Conservation (phyloP, 208 protist genomes). For the Trypanosoma lewisi region DNA sequence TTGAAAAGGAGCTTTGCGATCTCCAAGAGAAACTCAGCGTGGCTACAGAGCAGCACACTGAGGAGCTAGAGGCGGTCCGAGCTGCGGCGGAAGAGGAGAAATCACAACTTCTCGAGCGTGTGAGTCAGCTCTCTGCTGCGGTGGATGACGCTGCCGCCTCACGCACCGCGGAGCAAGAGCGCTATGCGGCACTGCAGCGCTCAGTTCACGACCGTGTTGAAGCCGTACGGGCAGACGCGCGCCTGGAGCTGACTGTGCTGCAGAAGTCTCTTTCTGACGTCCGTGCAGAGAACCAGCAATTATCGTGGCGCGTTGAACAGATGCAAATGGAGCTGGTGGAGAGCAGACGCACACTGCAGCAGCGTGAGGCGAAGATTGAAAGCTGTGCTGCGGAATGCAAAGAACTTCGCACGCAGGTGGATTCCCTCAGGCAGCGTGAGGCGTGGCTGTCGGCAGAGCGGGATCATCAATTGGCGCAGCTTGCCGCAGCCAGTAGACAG, state of each 20-base stretch:
- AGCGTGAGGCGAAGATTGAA: slow-evolving; percentile 20
- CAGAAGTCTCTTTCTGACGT: slow-evolving; percentile 37
- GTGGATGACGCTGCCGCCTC: slow-evolving; percentile 25
- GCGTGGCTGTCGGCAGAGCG: slow-evolving; percentile 52
- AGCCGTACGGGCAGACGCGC: slow-evolving; percentile 34
- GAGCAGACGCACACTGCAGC: slow-evolving; percentile 9
- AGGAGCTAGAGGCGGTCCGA: slow-evolving; percentile 30
- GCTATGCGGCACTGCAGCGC: slow-evolving; percentile 32
- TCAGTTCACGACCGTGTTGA: slow-evolving; percentile 42
- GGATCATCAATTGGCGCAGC: slow-evolving; percentile 38
- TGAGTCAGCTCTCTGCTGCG: slow-evolving; percentile 32
- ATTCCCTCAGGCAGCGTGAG: slow-evolving; percentile 45
- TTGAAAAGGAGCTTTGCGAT: slow-evolving; percentile 32
- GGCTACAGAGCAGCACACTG: slow-evolving; percentile 32
- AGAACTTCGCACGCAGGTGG: slow-evolving; percentile 11
- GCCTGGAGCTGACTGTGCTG: slow-evolving; percentile 47
- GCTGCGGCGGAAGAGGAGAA: slow-evolving; percentile 35
- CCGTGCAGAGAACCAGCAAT: slow-evolving; percentile 43
- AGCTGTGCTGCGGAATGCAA: slow-evolving; percentile 16
- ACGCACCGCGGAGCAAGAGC: slow-evolving; percentile 29
- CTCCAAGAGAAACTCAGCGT: slow-evolving; percentile 30
- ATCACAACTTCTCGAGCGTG: slow-evolving; percentile 28
- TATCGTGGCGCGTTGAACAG: slow-evolving; percentile 37
- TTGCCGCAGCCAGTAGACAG: slow-evolving; percentile 41
- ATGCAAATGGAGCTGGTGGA: slow-evolving; percentile 31